Percentiles rank a stretch among this genome's conserved stretches.
These are phyloP conservation scores for Blastobotrys parvus DNA, from an alignment of 805 yeast genomes.

Conservation along the genomic window DNA sequence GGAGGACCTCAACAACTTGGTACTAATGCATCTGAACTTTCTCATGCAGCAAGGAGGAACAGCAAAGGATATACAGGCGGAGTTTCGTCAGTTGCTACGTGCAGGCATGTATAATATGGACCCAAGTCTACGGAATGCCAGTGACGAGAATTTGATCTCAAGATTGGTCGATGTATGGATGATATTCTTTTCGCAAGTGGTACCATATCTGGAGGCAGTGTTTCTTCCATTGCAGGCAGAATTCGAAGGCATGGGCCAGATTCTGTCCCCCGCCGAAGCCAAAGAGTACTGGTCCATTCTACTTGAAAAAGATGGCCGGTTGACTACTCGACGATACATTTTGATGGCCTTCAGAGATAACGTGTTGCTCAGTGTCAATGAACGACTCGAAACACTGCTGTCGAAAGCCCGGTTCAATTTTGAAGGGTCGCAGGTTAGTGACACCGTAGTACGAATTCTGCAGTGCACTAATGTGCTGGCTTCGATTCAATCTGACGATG, in stretches of 20 bases:
- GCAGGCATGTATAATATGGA: constrained; percentile 31
- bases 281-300: constrained; percentile 29
- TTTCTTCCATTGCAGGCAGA: constrained; percentile 52
- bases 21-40: constrained; percentile 33
- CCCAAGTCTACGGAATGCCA: constrained; percentile 6
- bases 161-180: constrained; percentile 44
- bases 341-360: constrained; percentile 30
- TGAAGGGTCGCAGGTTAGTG: constrained; percentile 10
- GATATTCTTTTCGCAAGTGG: constrained; percentile 44
- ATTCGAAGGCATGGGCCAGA: constrained; percentile 37
- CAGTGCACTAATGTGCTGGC: constrained; percentile 58
- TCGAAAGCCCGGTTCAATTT: background rate
- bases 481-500: constrained; percentile 45
- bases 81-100: constrained; percentile 38
- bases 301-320: constrained; percentile 14
- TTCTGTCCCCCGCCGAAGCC: constrained; percentile 30
- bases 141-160: constrained; percentile 23
- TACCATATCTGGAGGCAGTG: constrained; percentile 52
- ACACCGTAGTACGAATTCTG: constrained; percentile 32
- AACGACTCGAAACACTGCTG: constrained; percentile 15
- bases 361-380: constrained; percentile 26
- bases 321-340: constrained; percentile 23
- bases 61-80: constrained; percentile 33
- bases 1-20: constrained; percentile 48
- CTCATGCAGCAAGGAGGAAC: constrained; percentile 32